These are phyloP conservation scores for Naganishia vishniacii DNA, from an alignment of 768 basidiomycete species.

Conservation along the genomic window DNA sequence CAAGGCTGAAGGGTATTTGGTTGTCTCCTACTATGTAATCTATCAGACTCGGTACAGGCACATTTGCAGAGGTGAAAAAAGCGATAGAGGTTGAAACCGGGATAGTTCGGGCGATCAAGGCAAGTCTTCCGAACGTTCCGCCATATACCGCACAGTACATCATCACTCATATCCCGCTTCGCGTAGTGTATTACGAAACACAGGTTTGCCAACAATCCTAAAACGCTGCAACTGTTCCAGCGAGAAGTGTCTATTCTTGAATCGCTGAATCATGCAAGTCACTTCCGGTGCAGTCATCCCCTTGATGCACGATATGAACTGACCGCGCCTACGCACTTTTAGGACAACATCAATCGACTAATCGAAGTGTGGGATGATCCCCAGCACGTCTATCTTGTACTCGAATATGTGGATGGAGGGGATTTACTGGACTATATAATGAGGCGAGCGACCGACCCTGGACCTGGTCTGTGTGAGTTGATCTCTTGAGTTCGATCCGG, in stretches of 20 bases:
- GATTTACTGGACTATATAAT: slow-evolving; percentile 75
- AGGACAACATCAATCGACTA: slow-evolving; percentile 71
- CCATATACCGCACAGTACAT: not conserved
- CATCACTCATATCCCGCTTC: slow-evolving; percentile 30
- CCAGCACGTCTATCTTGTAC: slow-evolving; percentile 56
- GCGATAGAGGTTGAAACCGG: slow-evolving; percentile 69
- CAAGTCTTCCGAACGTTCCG: slow-evolving; percentile 24
- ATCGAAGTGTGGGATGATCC: slow-evolving; percentile 70
- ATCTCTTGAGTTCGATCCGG: not conserved
- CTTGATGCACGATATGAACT: no score
- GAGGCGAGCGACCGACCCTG: slow-evolving; percentile 36
- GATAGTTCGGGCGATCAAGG: slow-evolving; percentile 75
- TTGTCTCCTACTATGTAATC: slow-evolving; percentile 32
- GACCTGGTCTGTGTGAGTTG: slow-evolving; percentile 59
- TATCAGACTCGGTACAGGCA: slow-evolving; percentile 67
- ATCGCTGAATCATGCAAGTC: slow-evolving; percentile 59
- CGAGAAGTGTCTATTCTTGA: slow-evolving; percentile 76
- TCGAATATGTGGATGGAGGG: slow-evolving; percentile 81
- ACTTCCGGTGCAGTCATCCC: no score
- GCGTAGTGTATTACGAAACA: slow-evolving; percentile 47
- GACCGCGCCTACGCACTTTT: not conserved
- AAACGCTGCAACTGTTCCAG: slow-evolving; percentile 53
- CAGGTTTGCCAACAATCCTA: slow-evolving; percentile 37
- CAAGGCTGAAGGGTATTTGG: not conserved
- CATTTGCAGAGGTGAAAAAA: slow-evolving; percentile 84